Evolutionary conservation across 768 basidiomycete species (phyloP).

Genomic region (Rhodotorula taiwanensis): DNA sequence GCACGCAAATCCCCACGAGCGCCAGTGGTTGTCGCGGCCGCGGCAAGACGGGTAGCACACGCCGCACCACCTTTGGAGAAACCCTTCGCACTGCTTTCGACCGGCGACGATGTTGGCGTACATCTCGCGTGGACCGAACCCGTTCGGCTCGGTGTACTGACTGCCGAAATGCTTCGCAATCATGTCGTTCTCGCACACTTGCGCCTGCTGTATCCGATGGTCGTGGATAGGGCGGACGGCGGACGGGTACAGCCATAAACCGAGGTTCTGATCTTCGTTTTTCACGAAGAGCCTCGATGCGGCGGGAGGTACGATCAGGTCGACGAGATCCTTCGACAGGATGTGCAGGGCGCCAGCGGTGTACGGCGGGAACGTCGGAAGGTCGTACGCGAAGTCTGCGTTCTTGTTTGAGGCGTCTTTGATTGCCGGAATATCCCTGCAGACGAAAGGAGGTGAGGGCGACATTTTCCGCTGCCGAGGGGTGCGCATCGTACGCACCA

Average conservation of each 20-base stretch:
- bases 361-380: conserved; percentile 30
- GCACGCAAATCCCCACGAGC: conserved; percentile 20
- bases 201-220: conserved; percentile 31
- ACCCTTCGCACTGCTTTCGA: conserved; percentile 25
- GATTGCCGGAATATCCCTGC: conserved; percentile 28
- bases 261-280: conserved; percentile 34
- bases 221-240: conserved; percentile 35
- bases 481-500: conserved; percentile 10
- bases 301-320: conserved; percentile 14
- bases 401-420: conserved; percentile 32
- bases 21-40: conserved; percentile 19
- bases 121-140: conserved; percentile 30
- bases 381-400: conserved; percentile 29
- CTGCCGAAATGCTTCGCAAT: conserved; percentile 29
- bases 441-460: not conserved
- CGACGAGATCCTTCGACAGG: conserved; percentile 35
- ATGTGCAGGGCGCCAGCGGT: conserved; percentile 30
- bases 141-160: conserved; percentile 20
- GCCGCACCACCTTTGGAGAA: conserved; percentile 29
- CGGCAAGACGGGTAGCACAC: conserved; percentile 36
- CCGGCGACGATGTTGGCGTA: conserved; percentile 30
- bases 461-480: too few species aligned
- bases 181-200: conserved; percentile 38
- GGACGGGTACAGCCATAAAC: conserved; percentile 26
- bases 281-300: conserved; percentile 17